Evolutionary conservation across 1,284 basidiomycete genomes (phyloP), one percentile per base, ranked within the genome.

Genomic region (Rhodotorula sp.): DNA sequence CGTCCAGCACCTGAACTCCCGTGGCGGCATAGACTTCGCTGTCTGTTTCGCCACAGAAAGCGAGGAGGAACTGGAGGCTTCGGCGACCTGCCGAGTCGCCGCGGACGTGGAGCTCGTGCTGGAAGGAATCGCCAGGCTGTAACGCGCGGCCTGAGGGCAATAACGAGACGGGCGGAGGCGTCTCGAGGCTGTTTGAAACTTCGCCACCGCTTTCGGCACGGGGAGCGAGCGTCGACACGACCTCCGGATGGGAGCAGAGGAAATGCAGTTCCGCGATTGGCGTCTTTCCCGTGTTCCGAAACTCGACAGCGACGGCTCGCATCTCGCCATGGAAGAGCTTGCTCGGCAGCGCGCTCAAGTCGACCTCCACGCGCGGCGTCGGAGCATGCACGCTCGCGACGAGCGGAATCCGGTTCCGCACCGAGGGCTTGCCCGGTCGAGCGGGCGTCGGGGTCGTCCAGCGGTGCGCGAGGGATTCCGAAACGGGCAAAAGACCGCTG

Each of bases 401-500:
- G 56, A 85, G 74, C 79, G 6, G 72, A 75, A 5, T 82, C 67
- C 20, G 80, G 70, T 59, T 84, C 81, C 49, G 79, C 79, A 66
- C 81, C 81, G 6, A 83, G 83, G 10, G 74, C 71, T 60, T 57
- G 45, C n/a, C 48, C 10, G 66, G 60, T 20, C 24, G 26, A 2
- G 66, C 54, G 7, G 29, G n/a, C 8, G 66, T 44, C 5, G 66
- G 66, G 15, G 22, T 30, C 8, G 82, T 78, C 22, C 84, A 77
- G 1, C 84, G 80, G 20, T 79, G 79, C 4, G 74, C 66, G 3
- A 86, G 79, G 1, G 73, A 58, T 73, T 85, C 82, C 2, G 67
- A 61, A 54, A 80, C 78, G 1, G 80, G 80, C 17, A 85, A 77
- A 59, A 82, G 78, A 45, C 79, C 77, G 66, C 82, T 81, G 72